Percentiles rank a stretch among this genome's conserved stretches.
phyloP scores from a whole-genome alignment of 306 rosid genomes.

The Rosa rugosa region DNA sequence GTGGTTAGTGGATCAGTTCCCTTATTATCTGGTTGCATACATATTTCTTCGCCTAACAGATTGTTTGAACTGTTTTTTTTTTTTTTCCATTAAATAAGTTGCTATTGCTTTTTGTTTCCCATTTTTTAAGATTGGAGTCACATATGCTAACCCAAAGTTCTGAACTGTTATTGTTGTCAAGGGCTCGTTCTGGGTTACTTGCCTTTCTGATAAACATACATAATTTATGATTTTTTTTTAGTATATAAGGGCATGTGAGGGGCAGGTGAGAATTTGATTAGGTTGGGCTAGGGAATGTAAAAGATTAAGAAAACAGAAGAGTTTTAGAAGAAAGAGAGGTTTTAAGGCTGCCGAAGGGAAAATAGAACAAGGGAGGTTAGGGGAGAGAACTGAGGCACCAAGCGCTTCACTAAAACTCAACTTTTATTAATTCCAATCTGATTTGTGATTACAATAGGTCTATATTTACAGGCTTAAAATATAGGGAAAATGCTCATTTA shows the following conservation, averaged over 20 bases:
- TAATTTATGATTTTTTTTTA: background rate
- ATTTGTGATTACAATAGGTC: background rate
- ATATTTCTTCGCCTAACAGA: background rate
- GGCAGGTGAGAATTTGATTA: background rate
- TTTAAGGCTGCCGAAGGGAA: background rate
- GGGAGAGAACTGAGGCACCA: background rate
- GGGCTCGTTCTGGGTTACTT: background rate
- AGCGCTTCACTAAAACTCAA: background rate
- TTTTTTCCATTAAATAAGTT: background rate
- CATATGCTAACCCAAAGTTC: background rate
- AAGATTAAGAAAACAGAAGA: background rate
- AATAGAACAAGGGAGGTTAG: background rate
- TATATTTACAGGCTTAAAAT: background rate
- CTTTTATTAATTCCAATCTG: background rate
- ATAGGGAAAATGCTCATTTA: too few relatives aligned
- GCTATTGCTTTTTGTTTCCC: background rate
- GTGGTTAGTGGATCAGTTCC: constrained; percentile 52
- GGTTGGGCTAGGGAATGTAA: background rate
- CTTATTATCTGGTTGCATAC: background rate
- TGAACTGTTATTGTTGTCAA: background rate
- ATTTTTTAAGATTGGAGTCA: background rate
- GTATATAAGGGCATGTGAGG: background rate
- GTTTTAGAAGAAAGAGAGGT: background rate
- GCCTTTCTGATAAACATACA: background rate
- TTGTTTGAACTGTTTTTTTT: background rate